A percentile compares a stretch with the other conserved stretches of the same genome.
Conservation (phyloP, 768 basidiomycete genomes). For the Tulasnella sp. region DNA sequence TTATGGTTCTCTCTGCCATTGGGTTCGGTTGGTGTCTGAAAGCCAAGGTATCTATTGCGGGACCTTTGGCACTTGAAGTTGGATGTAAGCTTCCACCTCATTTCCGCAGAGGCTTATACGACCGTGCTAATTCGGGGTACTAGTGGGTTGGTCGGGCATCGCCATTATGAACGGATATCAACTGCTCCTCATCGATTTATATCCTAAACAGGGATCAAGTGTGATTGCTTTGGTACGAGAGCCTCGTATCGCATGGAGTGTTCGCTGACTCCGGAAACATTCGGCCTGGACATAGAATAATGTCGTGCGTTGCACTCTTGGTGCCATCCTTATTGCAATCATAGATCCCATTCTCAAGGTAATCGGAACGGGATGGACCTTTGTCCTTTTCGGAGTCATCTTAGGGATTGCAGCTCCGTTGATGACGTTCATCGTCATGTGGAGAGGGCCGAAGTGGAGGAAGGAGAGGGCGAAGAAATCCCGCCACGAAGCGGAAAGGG, state of each 20-base stretch:
- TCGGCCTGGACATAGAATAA: too few relatives aligned
- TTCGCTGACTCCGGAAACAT: too few relatives aligned
- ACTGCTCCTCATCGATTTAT: background rate
- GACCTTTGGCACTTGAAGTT: conserved; percentile 23
- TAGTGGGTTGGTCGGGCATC: background rate
- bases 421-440: background rate
- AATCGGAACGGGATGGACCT: conserved; percentile 1
- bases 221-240: background rate
- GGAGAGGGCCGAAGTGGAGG: background rate
- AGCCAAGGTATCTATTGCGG: conserved; percentile 18
- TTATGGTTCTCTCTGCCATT: conserved; percentile 13
- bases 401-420: background rate
- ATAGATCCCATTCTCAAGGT: conserved; percentile 6
- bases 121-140: conserved; percentile 3
- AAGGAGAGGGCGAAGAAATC: background rate
- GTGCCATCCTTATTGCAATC: conserved; percentile 12
- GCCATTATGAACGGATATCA: background rate
- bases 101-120: background rate
- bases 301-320: conserved; percentile 17
- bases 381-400: conserved; percentile 4
- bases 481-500: background rate
- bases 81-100: conserved; percentile 14
- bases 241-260: too few relatives aligned
- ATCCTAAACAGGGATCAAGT: conserved; percentile 2
- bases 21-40: conserved; percentile 23